Evolutionary conservation across 2,329 filamentous ascomycete genomes (phyloP).

Genomic region (Aspergillus fructus): DNA sequence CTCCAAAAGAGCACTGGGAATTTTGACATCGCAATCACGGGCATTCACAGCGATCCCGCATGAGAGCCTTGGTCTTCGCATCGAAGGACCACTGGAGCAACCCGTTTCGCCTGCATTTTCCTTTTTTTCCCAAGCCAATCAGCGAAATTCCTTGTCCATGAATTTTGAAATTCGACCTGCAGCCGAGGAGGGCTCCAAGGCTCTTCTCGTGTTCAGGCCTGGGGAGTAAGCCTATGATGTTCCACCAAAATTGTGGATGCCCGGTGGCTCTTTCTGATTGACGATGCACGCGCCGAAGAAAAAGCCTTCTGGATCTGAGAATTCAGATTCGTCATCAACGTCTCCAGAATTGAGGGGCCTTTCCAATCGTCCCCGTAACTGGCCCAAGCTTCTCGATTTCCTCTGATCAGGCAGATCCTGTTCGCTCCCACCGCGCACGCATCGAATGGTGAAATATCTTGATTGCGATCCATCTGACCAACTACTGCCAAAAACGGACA

Average conservation of each 20-base stretch:
- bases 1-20: background rate
- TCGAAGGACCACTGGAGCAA: constrained; percentile 17
- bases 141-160: constrained; percentile 28
- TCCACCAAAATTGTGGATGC: background rate
- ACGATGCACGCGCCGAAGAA: constrained; percentile 10
- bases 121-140: constrained; percentile 27
- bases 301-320: background rate
- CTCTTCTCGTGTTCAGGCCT: constrained; percentile 12
- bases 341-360: constrained; percentile 18
- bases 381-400: constrained; percentile 33
- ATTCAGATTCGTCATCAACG: constrained; percentile 16
- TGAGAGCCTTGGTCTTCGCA: constrained; percentile 25
- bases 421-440: constrained; percentile 17
- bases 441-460: constrained; percentile 9
- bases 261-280: constrained; percentile 10
- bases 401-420: constrained; percentile 30
- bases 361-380: constrained; percentile 22
- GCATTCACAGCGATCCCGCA: background rate
- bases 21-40: constrained; percentile 3
- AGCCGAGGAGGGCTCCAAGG: constrained; percentile 26
- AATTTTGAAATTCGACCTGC: constrained; percentile 26
- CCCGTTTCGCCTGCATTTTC: constrained; percentile 13
- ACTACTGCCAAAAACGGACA: constrained; percentile 18
- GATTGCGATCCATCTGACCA: constrained; percentile 1
- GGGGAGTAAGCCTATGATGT: constrained; percentile 10